phyloP scores from a whole-genome alignment of 768 basidiomycete genomes.

The Boletus patriciae region DNA sequence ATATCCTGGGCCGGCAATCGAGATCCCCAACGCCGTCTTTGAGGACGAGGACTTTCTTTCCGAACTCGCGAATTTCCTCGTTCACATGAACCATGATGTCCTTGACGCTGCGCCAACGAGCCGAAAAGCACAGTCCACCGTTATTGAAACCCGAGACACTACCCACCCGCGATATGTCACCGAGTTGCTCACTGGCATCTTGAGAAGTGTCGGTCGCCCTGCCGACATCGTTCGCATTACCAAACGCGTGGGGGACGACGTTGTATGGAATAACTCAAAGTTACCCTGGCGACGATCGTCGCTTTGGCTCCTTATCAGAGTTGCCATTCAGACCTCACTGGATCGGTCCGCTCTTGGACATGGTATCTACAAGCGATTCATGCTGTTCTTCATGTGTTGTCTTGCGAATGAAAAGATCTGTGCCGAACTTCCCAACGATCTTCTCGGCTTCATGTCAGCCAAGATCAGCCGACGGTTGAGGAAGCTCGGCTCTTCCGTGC shows the following conservation, averaged over 20 bases:
- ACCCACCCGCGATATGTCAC: conserved; percentile 49
- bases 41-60: conserved; percentile 30
- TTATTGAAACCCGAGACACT: conserved; percentile 42
- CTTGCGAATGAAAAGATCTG: conserved; percentile 9
- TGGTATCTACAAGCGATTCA: conserved; percentile 34
- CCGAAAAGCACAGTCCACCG: conserved; percentile 37
- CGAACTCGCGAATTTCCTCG: conserved; percentile 42
- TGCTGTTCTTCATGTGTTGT: conserved; percentile 30
- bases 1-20: conserved; percentile 47
- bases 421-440: conserved; percentile 27
- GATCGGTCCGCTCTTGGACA: conserved; percentile 12
- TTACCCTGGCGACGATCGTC: conserved; percentile 52
- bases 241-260: conserved; percentile 50
- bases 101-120: conserved; percentile 38
- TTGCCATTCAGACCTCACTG: conserved; percentile 43
- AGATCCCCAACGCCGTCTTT: conserved; percentile 32
- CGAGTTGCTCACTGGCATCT: conserved; percentile 47
- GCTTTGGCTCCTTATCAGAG: conserved; percentile 50
- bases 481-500: conserved; percentile 34
- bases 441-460: conserved; percentile 37
- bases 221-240: conserved; percentile 29
- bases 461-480: conserved; percentile 40
- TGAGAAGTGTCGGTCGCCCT: conserved; percentile 39
- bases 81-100: conserved; percentile 32
- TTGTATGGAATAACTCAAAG: conserved; percentile 39